phyloP scores from a whole-genome alignment of 805 yeast genomes.

The Clavispora santaluciae region DNA sequence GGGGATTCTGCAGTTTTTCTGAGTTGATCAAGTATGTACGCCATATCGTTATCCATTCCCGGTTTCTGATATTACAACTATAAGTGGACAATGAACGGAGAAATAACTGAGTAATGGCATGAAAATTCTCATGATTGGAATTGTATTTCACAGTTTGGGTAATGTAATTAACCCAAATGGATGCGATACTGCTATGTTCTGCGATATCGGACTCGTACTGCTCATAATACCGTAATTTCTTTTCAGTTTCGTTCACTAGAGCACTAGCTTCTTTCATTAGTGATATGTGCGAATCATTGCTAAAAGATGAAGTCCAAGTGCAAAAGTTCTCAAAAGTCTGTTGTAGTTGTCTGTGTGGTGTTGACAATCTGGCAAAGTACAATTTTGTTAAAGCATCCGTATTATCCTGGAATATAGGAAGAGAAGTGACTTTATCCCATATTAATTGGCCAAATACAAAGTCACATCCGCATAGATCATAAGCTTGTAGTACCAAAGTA shows the following conservation, averaged over 20 bases:
- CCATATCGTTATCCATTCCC: constrained; percentile 10
- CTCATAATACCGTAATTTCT: constrained; percentile 29
- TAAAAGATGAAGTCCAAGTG: constrained; percentile 30
- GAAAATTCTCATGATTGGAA: neutral
- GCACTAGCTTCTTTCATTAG: constrained; percentile 35
- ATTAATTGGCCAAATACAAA: constrained; percentile 16
- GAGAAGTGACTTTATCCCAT: constrained; percentile 17
- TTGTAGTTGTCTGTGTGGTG: constrained; percentile 40
- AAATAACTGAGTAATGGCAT: constrained; percentile 11
- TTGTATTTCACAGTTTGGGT: constrained; percentile 19
- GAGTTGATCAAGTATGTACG: neutral
- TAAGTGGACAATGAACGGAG: constrained; percentile 18
- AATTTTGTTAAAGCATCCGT: constrained; percentile 17
- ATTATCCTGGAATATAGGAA: constrained; percentile 3
- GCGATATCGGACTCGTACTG: constrained; percentile 25
- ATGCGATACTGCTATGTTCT: constrained; percentile 10
- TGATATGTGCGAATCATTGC: constrained; percentile 23
- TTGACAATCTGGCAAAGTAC: constrained; percentile 27
- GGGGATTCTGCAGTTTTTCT: neutral
- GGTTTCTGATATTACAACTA: constrained; percentile 2
- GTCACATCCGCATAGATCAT: constrained; percentile 22
- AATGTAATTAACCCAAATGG: constrained; percentile 32
- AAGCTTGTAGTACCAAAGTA: constrained; percentile 8
- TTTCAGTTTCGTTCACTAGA: constrained; percentile 25
- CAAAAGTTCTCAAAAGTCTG: constrained; percentile 39